phyloP scores from a whole-genome alignment of 2,329 filamentous ascomycete genomes.

The Davidsoniella eucalypti region DNA sequence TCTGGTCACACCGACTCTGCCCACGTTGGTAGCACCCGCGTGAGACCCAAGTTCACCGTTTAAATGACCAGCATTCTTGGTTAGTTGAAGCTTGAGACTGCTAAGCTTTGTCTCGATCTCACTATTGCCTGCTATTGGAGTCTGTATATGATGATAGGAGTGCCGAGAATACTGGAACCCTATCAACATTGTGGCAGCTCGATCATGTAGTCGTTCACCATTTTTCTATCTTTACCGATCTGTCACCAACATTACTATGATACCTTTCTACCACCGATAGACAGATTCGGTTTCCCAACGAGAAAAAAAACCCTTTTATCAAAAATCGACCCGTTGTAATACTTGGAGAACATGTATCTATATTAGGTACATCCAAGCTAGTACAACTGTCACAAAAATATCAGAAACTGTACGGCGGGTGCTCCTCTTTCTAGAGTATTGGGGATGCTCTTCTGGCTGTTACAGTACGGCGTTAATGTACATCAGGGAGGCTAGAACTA shows the following conservation, averaged over 20 bases:
- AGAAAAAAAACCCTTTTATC: too few species aligned
- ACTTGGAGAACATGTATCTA: too few species aligned
- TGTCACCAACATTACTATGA: constrained; percentile 8
- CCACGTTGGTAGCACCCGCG: constrained; percentile 80
- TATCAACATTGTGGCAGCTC: neutral
- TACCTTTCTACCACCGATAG: constrained; percentile 2
- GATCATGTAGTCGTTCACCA: too few species aligned
- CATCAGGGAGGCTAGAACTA: too few species aligned
- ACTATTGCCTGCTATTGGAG: neutral
- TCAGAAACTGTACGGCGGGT: too few species aligned
- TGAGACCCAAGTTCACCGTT: constrained; percentile 83
- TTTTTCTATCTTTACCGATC: neutral
- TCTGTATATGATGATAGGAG: neutral
- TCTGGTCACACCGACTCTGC: constrained; percentile 92
- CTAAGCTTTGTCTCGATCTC: neutral
- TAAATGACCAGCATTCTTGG: constrained; percentile 27
- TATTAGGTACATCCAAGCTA: too few species aligned
- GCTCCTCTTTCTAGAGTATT: too few species aligned
- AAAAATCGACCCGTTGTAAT: too few species aligned
- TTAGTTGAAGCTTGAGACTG: neutral
- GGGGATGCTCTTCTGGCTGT: too few species aligned
- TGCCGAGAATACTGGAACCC: neutral
- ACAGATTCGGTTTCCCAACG: too few species aligned
- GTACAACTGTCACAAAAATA: too few species aligned
- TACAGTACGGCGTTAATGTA: too few species aligned